These are phyloP conservation scores for Agarophyton chilense DNA, from an alignment of 23 red algal species.

Conservation along the genomic window DNA sequence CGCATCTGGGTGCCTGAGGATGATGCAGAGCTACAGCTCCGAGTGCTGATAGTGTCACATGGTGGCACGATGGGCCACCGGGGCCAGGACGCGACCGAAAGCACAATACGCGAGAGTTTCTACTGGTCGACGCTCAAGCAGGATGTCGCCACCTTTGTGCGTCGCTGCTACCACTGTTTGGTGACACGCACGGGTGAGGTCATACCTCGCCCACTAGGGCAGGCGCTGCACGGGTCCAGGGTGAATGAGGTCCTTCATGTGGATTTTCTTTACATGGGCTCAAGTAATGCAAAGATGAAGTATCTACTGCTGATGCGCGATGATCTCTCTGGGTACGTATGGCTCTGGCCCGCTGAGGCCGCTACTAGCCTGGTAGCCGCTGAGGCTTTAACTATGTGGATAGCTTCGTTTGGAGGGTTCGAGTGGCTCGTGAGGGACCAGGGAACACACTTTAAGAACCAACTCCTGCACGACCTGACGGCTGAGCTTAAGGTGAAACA, in stretches of 20 bases:
- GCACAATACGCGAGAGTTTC: neutral
- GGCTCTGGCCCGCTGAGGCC: constrained; percentile 19
- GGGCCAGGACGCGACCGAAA: constrained; percentile 33
- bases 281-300: neutral
- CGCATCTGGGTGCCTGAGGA: constrained; percentile 25
- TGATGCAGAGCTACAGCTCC: constrained; percentile 9
- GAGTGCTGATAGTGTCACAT: neutral
- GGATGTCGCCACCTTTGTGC: constrained; percentile 22
- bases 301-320: constrained; percentile 28
- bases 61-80: constrained; percentile 25
- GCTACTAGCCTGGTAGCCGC: neutral
- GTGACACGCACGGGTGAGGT: neutral
- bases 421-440: neutral
- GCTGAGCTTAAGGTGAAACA: neutral
- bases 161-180: constrained; percentile 2
- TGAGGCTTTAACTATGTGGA: constrained; percentile 5
- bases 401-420: neutral
- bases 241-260: constrained; percentile 31
- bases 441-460: neutral
- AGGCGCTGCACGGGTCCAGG: constrained; percentile 10
- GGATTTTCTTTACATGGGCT: constrained; percentile 36
- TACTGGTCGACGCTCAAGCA: neutral
- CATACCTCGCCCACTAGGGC: constrained; percentile 10
- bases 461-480: neutral
- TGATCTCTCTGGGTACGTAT: constrained; percentile 14